Conservation (phyloP, 306 rosid species). For the Lathyrus aphaca region DNA sequence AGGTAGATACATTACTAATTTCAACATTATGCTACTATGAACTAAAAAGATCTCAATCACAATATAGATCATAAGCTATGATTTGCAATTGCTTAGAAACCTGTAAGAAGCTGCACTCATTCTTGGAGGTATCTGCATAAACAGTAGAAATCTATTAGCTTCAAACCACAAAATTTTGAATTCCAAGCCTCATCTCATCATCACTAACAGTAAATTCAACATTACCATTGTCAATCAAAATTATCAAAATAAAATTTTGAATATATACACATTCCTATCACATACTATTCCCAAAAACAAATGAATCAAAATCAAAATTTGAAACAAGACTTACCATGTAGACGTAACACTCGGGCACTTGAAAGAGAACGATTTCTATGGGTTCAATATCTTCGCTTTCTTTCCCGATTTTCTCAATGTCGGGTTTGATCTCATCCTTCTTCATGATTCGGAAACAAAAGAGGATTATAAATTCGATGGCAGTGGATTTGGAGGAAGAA, state of each 20-base stretch:
- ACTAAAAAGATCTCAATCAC: slow-evolving; percentile 29
- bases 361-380: slow-evolving; percentile 85
- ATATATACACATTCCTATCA: slow-evolving; percentile 8
- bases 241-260: neutral
- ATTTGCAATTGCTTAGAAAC: slow-evolving; percentile 54
- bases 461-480: slow-evolving; percentile 40
- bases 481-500: slow-evolving; percentile 15
- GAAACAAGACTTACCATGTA: slow-evolving; percentile 65
- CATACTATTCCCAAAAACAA: slow-evolving; percentile 27
- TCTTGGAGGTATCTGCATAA: slow-evolving; percentile 95
- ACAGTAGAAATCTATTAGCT: slow-evolving; percentile 36
- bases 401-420: slow-evolving; percentile 48
- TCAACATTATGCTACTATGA: slow-evolving; percentile 27
- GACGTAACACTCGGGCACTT: slow-evolving; percentile 92
- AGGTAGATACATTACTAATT: slow-evolving; percentile 11
- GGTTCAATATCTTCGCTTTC: slow-evolving; percentile 66
- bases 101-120: slow-evolving; percentile 95
- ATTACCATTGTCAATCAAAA: neutral
- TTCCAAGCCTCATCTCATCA: slow-evolving; percentile 21
- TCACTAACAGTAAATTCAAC: slow-evolving; percentile 18
- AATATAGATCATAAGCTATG: slow-evolving; percentile 34
- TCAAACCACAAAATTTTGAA: slow-evolving; percentile 9
- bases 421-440: slow-evolving; percentile 50
- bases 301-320: slow-evolving; percentile 34
- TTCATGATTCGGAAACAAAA: slow-evolving; percentile 59